phyloP scores from a whole-genome alignment of 208 protist genomes.

The Polymyxa betae region DNA sequence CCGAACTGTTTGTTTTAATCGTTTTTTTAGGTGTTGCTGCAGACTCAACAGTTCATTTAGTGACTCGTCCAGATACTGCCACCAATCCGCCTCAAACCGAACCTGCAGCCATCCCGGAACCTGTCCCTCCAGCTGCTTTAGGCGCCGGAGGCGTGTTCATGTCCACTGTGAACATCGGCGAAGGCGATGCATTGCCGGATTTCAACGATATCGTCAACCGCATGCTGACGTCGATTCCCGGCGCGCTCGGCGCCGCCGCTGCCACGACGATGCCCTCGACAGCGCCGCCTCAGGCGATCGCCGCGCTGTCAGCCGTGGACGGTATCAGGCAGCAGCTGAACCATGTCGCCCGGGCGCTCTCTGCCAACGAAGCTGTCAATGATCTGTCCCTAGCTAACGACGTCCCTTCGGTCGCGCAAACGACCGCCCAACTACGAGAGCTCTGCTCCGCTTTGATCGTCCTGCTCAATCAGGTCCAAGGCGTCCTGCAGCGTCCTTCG shows the following conservation, averaged over 20 bases:
- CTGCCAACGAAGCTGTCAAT: not conserved
- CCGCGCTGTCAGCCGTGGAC: not conserved
- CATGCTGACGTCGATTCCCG: conserved; percentile 41
- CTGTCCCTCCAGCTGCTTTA: not conserved
- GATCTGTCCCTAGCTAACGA: conserved; percentile 16
- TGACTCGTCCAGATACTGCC: not conserved
- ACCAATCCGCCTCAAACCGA: not conserved
- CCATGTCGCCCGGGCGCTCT: not conserved
- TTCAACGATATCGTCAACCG: conserved; percentile 49
- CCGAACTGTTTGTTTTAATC: not conserved
- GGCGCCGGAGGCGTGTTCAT: conserved; percentile 11
- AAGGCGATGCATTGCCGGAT: conserved; percentile 27
- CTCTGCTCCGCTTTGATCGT: not conserved
- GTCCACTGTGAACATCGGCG: conserved; percentile 44
- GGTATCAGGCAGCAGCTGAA: conserved; percentile 7
- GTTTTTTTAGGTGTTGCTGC: conserved; percentile 18
- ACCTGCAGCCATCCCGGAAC: not conserved
- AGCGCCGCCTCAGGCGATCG: not conserved
- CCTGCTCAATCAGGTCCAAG: not conserved
- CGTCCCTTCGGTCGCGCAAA: conserved; percentile 8
- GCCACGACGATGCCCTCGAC: not conserved
- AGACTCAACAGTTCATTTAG: conserved; percentile 27
- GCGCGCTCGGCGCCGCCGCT: not conserved
- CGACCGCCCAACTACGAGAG: not conserved
- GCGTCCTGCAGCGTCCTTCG: conserved; percentile 1